These are phyloP conservation scores for Solanum okadae DNA, from an alignment of 257 asterid species.

Conservation along the genomic window DNA sequence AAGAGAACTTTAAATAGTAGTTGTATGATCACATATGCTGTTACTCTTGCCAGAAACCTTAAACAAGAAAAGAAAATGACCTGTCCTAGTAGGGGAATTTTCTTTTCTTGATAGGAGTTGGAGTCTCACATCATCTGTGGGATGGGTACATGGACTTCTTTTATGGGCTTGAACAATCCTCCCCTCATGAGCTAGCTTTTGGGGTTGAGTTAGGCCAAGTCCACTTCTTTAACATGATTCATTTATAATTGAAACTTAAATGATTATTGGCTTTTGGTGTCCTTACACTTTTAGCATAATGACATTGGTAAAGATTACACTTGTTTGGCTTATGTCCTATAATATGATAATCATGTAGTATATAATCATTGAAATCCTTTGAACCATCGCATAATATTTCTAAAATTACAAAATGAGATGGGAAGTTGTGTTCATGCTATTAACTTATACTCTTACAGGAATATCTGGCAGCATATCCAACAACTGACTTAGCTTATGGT, in stretches of 20 bases:
- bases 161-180: background rate
- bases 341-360: background rate
- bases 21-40: background rate
- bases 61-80: background rate
- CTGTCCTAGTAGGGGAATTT: background rate
- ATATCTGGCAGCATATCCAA: conserved; percentile 64
- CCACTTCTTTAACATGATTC: background rate
- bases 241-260: background rate
- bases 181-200: background rate
- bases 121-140: background rate
- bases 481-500: conserved; percentile 85
- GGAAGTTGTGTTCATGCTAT: conserved; percentile 2
- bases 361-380: background rate
- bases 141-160: background rate
- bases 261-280: background rate
- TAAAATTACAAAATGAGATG: background rate
- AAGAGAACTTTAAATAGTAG: background rate
- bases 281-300: background rate
- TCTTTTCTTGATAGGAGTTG: background rate
- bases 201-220: background rate
- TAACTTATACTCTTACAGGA: conserved; percentile 49
- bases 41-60: background rate
- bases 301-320: background rate
- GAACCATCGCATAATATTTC: background rate
- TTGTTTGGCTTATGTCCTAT: background rate